Evolutionary conservation across 2,329 filamentous ascomycete species (phyloP).

Genomic region (Microascus cirrosus): DNA sequence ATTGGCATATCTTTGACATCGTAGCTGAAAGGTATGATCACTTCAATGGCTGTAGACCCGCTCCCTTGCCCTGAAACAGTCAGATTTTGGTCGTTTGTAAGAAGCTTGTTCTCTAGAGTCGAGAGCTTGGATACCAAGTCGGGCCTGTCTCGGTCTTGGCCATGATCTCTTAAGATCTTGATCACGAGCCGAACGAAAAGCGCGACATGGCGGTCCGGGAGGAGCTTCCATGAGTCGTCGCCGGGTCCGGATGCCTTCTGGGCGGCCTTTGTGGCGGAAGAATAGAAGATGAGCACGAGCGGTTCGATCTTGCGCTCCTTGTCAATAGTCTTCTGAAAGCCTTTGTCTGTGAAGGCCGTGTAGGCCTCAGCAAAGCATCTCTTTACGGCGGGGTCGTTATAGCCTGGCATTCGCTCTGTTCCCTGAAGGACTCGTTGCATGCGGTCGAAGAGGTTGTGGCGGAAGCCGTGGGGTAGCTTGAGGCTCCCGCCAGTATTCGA

Average conservation of each 20-base stretch:
- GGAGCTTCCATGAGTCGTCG: constrained; percentile 81
- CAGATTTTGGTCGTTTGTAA: constrained; percentile 89
- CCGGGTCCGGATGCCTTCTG: constrained; percentile 63
- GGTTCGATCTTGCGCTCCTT: constrained; percentile 91
- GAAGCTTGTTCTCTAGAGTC: constrained; percentile 82
- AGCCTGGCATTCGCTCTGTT: constrained; percentile 75
- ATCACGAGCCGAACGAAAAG: constrained; percentile 84
- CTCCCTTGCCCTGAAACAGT: constrained; percentile 18
- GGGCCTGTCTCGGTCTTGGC: constrained; percentile 73
- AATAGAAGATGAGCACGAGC: constrained; percentile 91
- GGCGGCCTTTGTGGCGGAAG: constrained; percentile 76
- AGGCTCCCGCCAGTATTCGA: constrained; percentile 29
- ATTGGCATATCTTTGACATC: constrained; percentile 96
- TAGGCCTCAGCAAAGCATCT: constrained; percentile 90
- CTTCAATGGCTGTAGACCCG: constrained; percentile 54
- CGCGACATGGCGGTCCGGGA: constrained; percentile 90
- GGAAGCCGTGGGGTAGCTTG: constrained; percentile 48
- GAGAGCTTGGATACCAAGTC: constrained; percentile 71
- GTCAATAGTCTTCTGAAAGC: constrained; percentile 83
- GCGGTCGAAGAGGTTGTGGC: constrained; percentile 50
- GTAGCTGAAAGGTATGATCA: constrained; percentile 72
- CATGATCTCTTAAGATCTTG: constrained; percentile 69
- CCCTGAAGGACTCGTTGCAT: constrained; percentile 73
- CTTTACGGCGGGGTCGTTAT: constrained; percentile 81
- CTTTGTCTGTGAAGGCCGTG: constrained; percentile 80